Evolutionary conservation across 73 alveolate genomes (phyloP), one percentile per base, ranked within the genome.

Genomic region (Effrenium voratum): DNA sequence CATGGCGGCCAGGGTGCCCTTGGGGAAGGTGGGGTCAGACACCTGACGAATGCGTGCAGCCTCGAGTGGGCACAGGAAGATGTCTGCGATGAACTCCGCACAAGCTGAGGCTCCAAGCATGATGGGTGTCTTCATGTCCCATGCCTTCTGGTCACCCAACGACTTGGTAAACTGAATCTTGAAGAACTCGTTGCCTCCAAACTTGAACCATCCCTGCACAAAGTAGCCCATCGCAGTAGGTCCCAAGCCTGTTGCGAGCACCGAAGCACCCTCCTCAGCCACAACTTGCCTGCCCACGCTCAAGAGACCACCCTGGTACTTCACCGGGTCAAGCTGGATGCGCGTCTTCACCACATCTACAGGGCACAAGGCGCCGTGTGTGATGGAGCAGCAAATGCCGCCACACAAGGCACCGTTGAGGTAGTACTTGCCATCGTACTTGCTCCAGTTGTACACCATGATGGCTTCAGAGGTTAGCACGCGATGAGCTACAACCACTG

Each of bases 401-500:
- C 98, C 91, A 30, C 80, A 46, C 94, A 57, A 59, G 34, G 98
- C 98, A 3, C 98, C 98, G n/a, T 77, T 93, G 57, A 93, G 66
- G 93, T 76, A 93, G 98, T 93, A 93, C 98, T 73, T 91, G 55
- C 91, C 79, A 60, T 91, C 98, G 60, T 91, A 91, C 98, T 91
- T 91, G 43, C 76, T 79, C 98, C 98, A 91, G 98, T 91, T 73
- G 98, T 91, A 91, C 8, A 73, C 34, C 57, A 91, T n/a, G n/a
- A n/a, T n/a, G n/a, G n/a, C n/a, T n/a, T n/a, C n/a, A n/a, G n/a
- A n/a, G n/a, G n/a, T n/a, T n/a, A n/a, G n/a, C n/a, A n/a, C n/a
- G n/a, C n/a, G n/a, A n/a, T n/a, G n/a, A n/a, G n/a, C n/a, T n/a
- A n/a, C n/a, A n/a, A n/a, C n/a, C n/a, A n/a, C n/a, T n/a, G n/a